Percentiles rank a stretch among this genome's conserved stretches.
Evolutionary conservation across 2,329 filamentous ascomycete species (phyloP).

Genomic region (Cercospora sp.): DNA sequence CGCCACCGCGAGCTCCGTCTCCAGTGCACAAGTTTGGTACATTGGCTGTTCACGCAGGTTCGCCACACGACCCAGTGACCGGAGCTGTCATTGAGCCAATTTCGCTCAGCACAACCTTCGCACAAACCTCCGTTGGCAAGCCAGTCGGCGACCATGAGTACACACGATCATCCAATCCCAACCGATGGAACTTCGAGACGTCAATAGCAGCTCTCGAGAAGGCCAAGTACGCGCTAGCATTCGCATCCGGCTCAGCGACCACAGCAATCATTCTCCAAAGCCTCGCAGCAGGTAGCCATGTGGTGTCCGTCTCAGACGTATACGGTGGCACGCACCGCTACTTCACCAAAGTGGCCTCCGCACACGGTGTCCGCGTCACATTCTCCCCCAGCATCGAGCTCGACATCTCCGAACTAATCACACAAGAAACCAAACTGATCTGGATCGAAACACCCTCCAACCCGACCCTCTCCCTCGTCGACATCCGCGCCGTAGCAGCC

Average conservation of each 20-base stretch:
- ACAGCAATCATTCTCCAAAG: slow-evolving; percentile 93
- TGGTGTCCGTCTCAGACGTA: slow-evolving; percentile 94
- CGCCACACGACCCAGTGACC: slow-evolving; percentile 84
- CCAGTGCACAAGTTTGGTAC: slow-evolving; percentile 85
- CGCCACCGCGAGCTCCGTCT: slow-evolving; percentile 70
- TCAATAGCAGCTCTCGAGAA: slow-evolving; percentile 91
- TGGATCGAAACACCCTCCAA: slow-evolving; percentile 98
- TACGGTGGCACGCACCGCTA: slow-evolving; percentile 98
- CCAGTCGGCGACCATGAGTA: slow-evolving; percentile 92
- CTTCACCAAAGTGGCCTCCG: slow-evolving; percentile 95
- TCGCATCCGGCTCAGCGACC: slow-evolving; percentile 89
- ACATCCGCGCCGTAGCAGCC: slow-evolving; percentile 81
- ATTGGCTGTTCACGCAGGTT: slow-evolving; percentile 88
- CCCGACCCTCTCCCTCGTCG: slow-evolving; percentile 87
- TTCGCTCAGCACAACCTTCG: slow-evolving; percentile 93
- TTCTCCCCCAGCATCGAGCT: slow-evolving; percentile 92
- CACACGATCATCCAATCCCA: slow-evolving; percentile 89
- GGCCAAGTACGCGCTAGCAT: slow-evolving; percentile 88
- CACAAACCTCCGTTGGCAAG: slow-evolving; percentile 83
- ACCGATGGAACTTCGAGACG: slow-evolving; percentile 89
- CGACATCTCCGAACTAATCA: slow-evolving; percentile 82
- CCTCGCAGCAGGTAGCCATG: slow-evolving; percentile 84
- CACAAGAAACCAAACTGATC: slow-evolving; percentile 83
- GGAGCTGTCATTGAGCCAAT: slow-evolving; percentile 96
- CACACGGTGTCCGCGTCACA: slow-evolving; percentile 90